These are phyloP conservation scores for Dactylellina cionopaga DNA, from an alignment of 2,329 filamentous ascomycete genomes.

Conservation along the genomic window DNA sequence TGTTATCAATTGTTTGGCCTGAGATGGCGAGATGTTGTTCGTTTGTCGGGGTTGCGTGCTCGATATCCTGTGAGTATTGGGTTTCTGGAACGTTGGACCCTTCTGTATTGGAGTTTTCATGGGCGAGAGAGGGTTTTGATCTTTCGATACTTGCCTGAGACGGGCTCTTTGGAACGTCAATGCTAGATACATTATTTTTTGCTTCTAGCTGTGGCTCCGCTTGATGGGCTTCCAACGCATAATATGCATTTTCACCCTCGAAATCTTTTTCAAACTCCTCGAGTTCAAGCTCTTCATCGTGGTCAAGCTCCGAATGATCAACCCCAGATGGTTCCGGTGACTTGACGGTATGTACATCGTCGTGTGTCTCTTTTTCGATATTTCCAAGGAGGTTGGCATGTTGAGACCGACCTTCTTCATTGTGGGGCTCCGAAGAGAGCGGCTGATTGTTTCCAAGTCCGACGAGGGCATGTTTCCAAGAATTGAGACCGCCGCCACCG, in stretches of 20 bases:
- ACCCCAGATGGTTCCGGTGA: background rate
- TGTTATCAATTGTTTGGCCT: background rate
- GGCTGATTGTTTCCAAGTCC: background rate
- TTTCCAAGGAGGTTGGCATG: background rate
- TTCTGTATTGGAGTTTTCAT: constrained; percentile 25
- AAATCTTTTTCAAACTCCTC: constrained; percentile 43
- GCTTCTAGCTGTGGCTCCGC: background rate
- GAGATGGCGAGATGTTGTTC: background rate
- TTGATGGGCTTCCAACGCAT: constrained; percentile 5
- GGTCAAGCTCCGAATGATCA: background rate
- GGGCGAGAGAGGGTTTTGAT: background rate
- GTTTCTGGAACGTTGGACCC: constrained; percentile 45
- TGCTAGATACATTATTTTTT: background rate
- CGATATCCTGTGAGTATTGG: constrained; percentile 19
- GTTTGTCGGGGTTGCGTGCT: background rate
- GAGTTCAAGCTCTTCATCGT: constrained; percentile 41
- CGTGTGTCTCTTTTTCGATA: background rate
- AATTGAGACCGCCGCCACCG: constrained; percentile 30
- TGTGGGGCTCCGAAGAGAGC: constrained; percentile 1
- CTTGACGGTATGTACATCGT: background rate
- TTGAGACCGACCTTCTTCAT: background rate
- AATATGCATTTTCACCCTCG: constrained; percentile 9
- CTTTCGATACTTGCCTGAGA: constrained; percentile 28
- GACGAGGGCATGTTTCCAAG: constrained; percentile 21
- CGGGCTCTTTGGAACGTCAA: constrained; percentile 48